Evolutionary conservation across 148 eudicot genomes (phyloP).

Genomic region (Silene conica): DNA sequence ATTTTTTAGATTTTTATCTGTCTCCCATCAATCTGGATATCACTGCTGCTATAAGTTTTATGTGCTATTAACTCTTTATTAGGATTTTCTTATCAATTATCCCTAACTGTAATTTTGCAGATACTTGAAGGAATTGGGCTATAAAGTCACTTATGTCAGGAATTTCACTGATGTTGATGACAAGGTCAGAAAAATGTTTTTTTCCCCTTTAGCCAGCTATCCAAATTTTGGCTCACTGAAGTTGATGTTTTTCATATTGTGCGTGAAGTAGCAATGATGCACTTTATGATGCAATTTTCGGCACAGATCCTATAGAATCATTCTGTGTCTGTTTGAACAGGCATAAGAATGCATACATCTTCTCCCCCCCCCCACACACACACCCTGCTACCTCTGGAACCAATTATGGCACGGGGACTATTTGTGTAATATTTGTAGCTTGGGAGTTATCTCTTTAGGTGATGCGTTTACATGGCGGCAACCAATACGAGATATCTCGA

Average conservation of each 20-base stretch:
- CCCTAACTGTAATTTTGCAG: conserved; percentile 36
- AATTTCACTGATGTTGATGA: conserved; percentile 99
- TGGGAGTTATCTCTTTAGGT: too few relatives aligned
- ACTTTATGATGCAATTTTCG: neutral
- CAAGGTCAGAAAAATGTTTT: conserved; percentile 57
- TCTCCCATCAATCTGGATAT: neutral
- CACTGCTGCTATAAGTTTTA: neutral
- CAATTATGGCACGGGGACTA: neutral
- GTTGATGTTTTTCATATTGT: neutral
- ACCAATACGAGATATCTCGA: too few relatives aligned
- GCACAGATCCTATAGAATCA: neutral
- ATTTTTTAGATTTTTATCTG: neutral
- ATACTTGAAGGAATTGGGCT: conserved; percentile 59
- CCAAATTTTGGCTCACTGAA: neutral
- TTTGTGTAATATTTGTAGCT: too few relatives aligned
- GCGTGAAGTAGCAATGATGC: neutral
- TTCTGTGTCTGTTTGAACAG: neutral
- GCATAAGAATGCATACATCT: neutral
- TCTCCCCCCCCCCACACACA: too few relatives aligned
- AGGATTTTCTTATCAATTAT: neutral
- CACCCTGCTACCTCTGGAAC: neutral
- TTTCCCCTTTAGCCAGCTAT: neutral
- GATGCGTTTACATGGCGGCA: too few relatives aligned
- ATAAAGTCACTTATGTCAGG: conserved; percentile 80
- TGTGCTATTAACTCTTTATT: neutral